Conservation (phyloP, 352 stramenopile species). For the Phytophthora hybrid region DNA sequence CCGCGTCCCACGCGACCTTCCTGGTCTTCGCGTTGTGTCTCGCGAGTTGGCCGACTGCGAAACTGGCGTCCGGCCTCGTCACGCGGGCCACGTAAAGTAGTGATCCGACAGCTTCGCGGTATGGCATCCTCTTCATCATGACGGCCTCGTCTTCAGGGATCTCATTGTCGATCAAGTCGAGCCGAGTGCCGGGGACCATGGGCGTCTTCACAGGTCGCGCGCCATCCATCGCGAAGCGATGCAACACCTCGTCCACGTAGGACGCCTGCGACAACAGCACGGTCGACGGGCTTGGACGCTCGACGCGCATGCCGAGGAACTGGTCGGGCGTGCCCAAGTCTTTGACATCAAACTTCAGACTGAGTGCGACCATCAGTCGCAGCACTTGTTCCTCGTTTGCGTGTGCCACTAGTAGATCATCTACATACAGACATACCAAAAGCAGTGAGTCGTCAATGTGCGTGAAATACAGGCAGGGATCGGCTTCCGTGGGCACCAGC, state of each 20-base stretch:
- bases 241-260: not conserved
- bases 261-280: not conserved
- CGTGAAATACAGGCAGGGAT: no score
- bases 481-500: no score
- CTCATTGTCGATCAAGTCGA: not conserved
- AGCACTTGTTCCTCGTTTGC: no score
- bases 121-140: not conserved
- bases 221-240: not conserved
- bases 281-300: not conserved
- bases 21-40: conserved; percentile 1
- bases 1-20: conserved; percentile 5
- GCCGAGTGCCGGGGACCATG: not conserved
- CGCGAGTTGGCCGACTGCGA: not conserved
- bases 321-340: not conserved
- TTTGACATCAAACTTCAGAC: not conserved
- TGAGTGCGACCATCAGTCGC: no score
- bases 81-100: not conserved
- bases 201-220: not conserved
- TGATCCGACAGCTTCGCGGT: not conserved
- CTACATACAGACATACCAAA: no score
- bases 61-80: not conserved
- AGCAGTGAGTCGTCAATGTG: no score
- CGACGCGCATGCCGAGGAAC: not conserved
- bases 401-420: no score
- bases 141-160: not conserved